Evolutionary conservation across 192 early-diverging fungal species (phyloP).

Genomic region (Mortierella hygrophila): DNA sequence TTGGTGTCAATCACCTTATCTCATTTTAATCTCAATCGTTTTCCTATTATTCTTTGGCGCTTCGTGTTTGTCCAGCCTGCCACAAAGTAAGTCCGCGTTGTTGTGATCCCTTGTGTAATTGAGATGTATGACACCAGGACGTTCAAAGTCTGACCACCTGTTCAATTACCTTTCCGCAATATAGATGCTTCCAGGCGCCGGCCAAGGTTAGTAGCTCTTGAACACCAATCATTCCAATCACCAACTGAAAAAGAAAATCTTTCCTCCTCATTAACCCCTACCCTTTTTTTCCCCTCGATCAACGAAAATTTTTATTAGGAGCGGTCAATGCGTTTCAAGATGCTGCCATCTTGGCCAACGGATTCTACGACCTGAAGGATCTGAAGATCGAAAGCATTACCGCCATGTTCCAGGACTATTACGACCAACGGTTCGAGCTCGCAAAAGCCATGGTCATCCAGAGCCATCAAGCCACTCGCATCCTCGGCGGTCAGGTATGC

Average conservation of each 20-base stretch:
- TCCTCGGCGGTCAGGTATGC: slow-evolving; percentile 7
- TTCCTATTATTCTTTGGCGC: background rate
- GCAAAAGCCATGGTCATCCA: background rate
- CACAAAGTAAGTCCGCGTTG: slow-evolving; percentile 31
- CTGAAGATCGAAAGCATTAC: background rate
- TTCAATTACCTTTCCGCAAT: background rate
- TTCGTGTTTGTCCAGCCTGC: background rate
- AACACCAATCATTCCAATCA: background rate
- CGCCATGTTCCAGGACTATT: slow-evolving; percentile 20
- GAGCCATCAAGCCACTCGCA: background rate
- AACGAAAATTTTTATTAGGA: slow-evolving; percentile 1
- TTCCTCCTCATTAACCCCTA: background rate
- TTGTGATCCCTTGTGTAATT: background rate
- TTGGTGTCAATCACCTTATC: background rate
- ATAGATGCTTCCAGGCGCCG: slow-evolving; percentile 29
- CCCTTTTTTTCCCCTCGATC: background rate
- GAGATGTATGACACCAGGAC: background rate
- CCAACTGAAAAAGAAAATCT: no score
- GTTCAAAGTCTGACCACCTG: background rate
- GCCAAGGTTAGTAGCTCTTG: background rate
- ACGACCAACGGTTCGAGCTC: slow-evolving; percentile 1
- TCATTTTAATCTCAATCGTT: background rate
- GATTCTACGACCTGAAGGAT: slow-evolving; percentile 14
- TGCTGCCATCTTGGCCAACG: slow-evolving; percentile 26
- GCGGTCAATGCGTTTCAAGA: slow-evolving; percentile 34